Percentiles rank a stretch among this genome's conserved stretches.
phyloP scores from a whole-genome alignment of 257 asterid genomes.

The Solanum corneliomulleri region DNA sequence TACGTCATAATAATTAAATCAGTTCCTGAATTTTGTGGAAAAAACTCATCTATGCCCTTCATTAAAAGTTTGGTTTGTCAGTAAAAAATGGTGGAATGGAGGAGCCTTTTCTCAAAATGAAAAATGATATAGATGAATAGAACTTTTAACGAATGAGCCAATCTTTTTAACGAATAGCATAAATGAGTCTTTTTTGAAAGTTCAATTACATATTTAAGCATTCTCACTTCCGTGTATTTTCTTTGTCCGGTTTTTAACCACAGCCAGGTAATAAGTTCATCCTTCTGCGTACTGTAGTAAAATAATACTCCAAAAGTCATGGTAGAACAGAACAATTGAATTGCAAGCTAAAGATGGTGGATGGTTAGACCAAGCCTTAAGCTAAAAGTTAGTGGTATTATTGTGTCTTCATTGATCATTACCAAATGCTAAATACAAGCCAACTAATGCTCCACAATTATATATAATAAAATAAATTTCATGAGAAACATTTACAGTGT shows the following conservation, averaged over 20 bases:
- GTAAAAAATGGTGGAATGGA: too few relatives aligned
- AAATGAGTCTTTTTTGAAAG: too few relatives aligned
- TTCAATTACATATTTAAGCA: too few relatives aligned
- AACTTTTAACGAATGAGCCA: too few relatives aligned
- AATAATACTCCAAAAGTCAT: background rate
- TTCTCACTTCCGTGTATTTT: background rate
- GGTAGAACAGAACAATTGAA: background rate
- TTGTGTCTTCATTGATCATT: background rate
- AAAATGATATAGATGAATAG: background rate
- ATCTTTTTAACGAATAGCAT: background rate
- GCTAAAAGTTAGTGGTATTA: background rate
- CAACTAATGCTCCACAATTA: background rate
- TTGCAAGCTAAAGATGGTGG: background rate
- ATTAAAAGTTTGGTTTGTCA: background rate
- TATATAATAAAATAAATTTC: background rate
- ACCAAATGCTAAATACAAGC: background rate
- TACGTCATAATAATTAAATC: too few relatives aligned
- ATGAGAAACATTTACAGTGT: background rate
- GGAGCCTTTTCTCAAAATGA: background rate
- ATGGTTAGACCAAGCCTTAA: background rate
- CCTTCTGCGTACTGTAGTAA: background rate
- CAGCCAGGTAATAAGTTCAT: background rate
- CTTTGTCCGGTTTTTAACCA: background rate
- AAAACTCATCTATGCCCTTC: background rate
- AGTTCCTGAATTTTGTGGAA: too few relatives aligned